Conservation (phyloP, 2,329 filamentous ascomycete genomes). For the Pseudogymnoascus sp. region DNA sequence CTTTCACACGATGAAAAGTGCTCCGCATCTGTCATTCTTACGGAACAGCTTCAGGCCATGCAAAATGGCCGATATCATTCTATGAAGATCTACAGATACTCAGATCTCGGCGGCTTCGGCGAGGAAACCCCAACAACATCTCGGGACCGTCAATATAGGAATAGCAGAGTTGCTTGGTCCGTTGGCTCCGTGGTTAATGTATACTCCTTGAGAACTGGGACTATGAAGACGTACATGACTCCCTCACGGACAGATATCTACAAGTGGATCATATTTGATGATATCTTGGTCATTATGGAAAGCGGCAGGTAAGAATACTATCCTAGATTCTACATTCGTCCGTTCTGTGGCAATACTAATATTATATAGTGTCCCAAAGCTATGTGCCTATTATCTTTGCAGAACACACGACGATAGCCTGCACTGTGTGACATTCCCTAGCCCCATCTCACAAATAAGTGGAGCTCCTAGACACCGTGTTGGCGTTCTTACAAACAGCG, state of each 20-base stretch:
- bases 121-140: not conserved
- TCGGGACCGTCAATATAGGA: not conserved
- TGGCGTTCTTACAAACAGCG: not conserved
- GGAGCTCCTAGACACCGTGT: not conserved
- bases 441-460: not conserved
- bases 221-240: not conserved
- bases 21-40: not conserved
- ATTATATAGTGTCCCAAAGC: not conserved
- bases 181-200: not conserved
- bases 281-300: not conserved
- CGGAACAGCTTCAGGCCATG: conserved; percentile 3
- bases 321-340: not conserved
- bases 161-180: conserved; percentile 7
- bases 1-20: not conserved
- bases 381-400: not conserved
- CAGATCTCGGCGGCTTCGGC: not conserved
- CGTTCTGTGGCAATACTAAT: not conserved
- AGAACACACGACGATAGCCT: not conserved
- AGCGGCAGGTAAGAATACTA: not conserved
- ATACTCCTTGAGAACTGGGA: not conserved
- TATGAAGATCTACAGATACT: conserved; percentile 8
- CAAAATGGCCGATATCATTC: not conserved
- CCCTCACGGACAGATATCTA: not conserved
- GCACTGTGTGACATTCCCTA: not conserved
- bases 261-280: not conserved